Conservation (phyloP, 164 flowering plant species). For the Tetrastigma voinierianum region DNA sequence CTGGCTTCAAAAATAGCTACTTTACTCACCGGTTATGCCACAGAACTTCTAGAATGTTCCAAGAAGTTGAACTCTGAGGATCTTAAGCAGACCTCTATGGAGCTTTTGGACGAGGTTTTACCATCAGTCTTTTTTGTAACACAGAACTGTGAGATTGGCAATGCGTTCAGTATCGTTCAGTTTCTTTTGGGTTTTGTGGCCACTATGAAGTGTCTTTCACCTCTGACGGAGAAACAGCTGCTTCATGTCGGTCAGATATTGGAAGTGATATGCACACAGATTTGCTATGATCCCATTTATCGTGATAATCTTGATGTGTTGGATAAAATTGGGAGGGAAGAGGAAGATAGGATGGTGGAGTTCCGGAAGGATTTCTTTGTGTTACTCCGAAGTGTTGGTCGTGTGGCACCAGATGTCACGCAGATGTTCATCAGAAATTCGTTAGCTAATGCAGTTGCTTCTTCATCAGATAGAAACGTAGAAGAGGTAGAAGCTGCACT, state of each 20-base stretch:
- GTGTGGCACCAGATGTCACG: constrained; percentile 91
- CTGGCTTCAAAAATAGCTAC: constrained; percentile 57
- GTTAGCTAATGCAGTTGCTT: constrained; percentile 54
- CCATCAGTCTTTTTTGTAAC: constrained; percentile 86
- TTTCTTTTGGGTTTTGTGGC: constrained; percentile 79
- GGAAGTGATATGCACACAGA: constrained; percentile 74
- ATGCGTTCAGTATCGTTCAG: constrained; percentile 70
- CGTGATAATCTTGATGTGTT: constrained; percentile 66
- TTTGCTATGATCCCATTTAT: constrained; percentile 71
- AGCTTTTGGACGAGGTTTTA: constrained; percentile 82
- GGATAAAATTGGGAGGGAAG: constrained; percentile 87
- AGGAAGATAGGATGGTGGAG: constrained; percentile 89
- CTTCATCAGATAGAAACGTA: constrained; percentile 57
- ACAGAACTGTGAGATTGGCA: constrained; percentile 76
- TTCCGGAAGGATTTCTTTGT: constrained; percentile 84
- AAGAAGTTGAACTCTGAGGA: constrained; percentile 68
- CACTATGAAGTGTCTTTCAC: constrained; percentile 69
- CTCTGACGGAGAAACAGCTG: constrained; percentile 72
- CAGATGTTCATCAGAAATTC: constrained; percentile 78
- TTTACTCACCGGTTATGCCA: constrained; percentile 78
- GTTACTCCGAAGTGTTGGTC: constrained; percentile 76
- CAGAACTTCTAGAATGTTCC: constrained; percentile 77
- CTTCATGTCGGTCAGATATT: constrained; percentile 74
- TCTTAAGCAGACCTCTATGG: constrained; percentile 42
- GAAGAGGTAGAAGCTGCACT: constrained; percentile 98